Conservation (phyloP, 2,329 filamentous ascomycete species). For the Fusarium sp. region DNA sequence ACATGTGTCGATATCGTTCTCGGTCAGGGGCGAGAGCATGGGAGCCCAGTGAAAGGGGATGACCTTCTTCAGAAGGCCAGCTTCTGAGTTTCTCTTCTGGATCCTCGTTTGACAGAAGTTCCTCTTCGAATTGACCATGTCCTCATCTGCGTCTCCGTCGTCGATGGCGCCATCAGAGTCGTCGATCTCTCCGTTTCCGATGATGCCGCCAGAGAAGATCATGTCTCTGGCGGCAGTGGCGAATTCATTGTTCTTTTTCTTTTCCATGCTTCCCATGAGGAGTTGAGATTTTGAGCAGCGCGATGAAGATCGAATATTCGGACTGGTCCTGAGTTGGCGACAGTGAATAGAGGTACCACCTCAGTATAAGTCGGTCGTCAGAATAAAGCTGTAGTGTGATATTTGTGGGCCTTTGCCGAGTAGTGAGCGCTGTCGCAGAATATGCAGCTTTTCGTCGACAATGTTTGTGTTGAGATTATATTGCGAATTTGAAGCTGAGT, state of each 20-base stretch:
- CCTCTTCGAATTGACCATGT: constrained; percentile 52
- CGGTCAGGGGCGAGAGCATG: constrained; percentile 73
- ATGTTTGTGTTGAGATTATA: constrained; percentile 6
- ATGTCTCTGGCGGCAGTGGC: constrained; percentile 44
- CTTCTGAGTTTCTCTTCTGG: constrained; percentile 47
- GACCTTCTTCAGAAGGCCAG: constrained; percentile 54
- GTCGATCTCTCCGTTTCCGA: constrained; percentile 21
- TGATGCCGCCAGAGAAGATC: constrained; percentile 39
- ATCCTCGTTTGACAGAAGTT: constrained; percentile 55
- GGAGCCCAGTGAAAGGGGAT: constrained; percentile 71
- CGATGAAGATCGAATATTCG: not conserved
- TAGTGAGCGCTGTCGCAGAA: constrained; percentile 4
- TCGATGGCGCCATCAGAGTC: constrained; percentile 51
- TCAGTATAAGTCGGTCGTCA: constrained; percentile 18
- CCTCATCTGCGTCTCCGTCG: constrained; percentile 55
- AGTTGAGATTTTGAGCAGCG: not conserved
- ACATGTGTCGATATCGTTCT: constrained; percentile 71
- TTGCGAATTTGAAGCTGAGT: constrained; percentile 1
- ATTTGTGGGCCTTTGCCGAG: constrained; percentile 18
- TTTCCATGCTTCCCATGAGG: constrained; percentile 26
- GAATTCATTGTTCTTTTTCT: constrained; percentile 44
- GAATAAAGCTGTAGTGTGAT: constrained; percentile 12
- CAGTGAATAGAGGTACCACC: constrained; percentile 15
- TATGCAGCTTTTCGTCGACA: constrained; percentile 2
- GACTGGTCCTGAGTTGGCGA: not conserved